Base-by-base conservation (phyloP, 176 grass and related monocot species). In the Eragrostis nindensis region DNA sequence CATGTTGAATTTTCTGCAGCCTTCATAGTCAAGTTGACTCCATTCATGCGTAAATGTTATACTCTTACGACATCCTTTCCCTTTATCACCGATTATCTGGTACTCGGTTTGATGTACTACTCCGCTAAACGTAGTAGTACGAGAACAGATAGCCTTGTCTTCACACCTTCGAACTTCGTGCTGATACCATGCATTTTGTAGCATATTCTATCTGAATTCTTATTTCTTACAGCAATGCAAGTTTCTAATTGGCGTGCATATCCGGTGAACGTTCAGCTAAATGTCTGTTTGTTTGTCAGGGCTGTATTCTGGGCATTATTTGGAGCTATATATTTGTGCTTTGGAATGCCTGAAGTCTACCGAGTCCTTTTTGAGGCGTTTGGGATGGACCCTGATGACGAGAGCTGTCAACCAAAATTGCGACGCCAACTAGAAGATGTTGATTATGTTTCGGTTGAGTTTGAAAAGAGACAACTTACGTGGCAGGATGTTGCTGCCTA, bases 291-390 rank as follows among this genome's bases (percentile, higher is more conserved):
- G 32, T 76, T 8, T 85, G 26, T 3, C 73, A 99, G 96, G 78
- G 90, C 92, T 83, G 92, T 95, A 69, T 99, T 99, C 77, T 95
- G 96, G 96, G 96, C 96, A 88, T 49, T 99, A 53, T 95, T 99
- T 91, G 96, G 92, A 84, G 96, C 96, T 57, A 99, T 99, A 91
- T 99, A 91, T 91, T 78, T 99, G 72, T 99, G 96, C 74, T 99
- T 93, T 93, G 96, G 96, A 53, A 91, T 99, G 92, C 96, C 96
- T 70, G 96, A 99, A 87, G 96, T 99, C 38, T 99, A 99, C 62
- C 88, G 96, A 65, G 90, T 99, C 66, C 91, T 99, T 66, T 99
- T 99, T 79, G 92, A 99, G 89, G 90, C 88, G 3, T 99, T 99
- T 69, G 96, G 92, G 36, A 95, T 99, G 92, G 89, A 99, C 68